phyloP scores from a whole-genome alignment of 352 stramenopile species.

The Phytophthora cactorum region DNA sequence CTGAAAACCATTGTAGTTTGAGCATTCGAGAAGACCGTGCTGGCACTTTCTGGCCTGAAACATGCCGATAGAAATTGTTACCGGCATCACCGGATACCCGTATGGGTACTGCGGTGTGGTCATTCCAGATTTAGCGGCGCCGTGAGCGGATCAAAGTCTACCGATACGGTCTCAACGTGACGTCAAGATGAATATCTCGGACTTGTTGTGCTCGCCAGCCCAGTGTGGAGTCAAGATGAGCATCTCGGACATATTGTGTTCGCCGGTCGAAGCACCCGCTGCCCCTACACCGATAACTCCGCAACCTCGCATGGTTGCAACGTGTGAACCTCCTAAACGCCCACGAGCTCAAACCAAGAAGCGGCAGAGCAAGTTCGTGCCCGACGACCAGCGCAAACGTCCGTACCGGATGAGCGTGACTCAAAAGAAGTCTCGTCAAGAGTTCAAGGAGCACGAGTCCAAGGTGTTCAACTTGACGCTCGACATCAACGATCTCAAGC shows the following conservation, averaged over 20 bases:
- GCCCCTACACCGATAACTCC: neutral
- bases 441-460: conserved; percentile 27
- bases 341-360: conserved; percentile 10
- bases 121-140: neutral
- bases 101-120: neutral
- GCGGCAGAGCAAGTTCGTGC: conserved; percentile 9
- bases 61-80: neutral
- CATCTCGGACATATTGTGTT: conserved; percentile 23
- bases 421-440: conserved; percentile 17
- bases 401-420: conserved; percentile 32
- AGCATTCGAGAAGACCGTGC: no score
- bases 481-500: conserved; percentile 38
- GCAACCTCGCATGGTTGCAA: neutral
- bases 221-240: conserved; percentile 7
- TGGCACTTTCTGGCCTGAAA: neutral
- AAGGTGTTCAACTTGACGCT: conserved; percentile 34
- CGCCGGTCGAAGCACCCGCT: conserved; percentile 5
- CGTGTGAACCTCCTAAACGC: conserved; percentile 4
- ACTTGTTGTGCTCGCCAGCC: conserved; percentile 15
- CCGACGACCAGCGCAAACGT: conserved; percentile 28
- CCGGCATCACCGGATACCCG: no score
- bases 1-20: neutral
- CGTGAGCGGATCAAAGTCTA: no score
- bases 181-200: conserved; percentile 12
- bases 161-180: neutral